Percentiles rank a stretch among this genome's conserved stretches.
Evolutionary conservation across 192 early-diverging fungal genomes (phyloP).

Genomic region (Radiomyces spectabilis): DNA sequence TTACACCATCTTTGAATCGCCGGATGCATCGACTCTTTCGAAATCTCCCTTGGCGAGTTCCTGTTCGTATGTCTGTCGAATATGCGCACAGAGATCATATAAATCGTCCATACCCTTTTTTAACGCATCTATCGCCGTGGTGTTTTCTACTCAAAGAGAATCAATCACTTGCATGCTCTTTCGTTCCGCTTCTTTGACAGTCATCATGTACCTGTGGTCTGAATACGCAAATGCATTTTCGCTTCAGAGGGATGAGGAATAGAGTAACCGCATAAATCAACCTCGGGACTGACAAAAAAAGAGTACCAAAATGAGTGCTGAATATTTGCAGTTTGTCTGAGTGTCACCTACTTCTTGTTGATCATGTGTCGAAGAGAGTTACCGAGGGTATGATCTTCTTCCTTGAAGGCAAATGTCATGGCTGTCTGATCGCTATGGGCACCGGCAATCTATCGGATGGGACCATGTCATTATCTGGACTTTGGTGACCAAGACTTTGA

Average conservation of each 20-base stretch:
- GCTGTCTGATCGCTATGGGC: slow-evolving; percentile 62
- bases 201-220: slow-evolving; percentile 64
- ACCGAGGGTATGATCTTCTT: slow-evolving; percentile 97
- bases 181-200: not conserved
- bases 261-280: slow-evolving; percentile 92
- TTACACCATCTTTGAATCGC: too few relatives aligned
- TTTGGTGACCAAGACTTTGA: not conserved
- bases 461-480: not conserved
- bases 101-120: slow-evolving; percentile 85
- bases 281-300: slow-evolving; percentile 55
- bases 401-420: slow-evolving; percentile 81
- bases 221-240: slow-evolving; percentile 87
- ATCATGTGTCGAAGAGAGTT: slow-evolving; percentile 89
- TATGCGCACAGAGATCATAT: slow-evolving; percentile 58
- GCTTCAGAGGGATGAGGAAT: slow-evolving; percentile 95
- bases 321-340: not conserved
- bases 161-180: not conserved
- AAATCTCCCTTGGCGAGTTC: slow-evolving; percentile 53
- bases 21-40: slow-evolving; percentile 22
- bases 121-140: slow-evolving; percentile 79
- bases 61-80: slow-evolving; percentile 53
- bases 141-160: slow-evolving; percentile 40
- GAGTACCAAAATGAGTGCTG: not conserved
- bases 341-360: slow-evolving; percentile 82
- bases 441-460: slow-evolving; percentile 16